Evolutionary conservation across 1,284 basidiomycete species (phyloP).

Genomic region (Volvariella volvacea): DNA sequence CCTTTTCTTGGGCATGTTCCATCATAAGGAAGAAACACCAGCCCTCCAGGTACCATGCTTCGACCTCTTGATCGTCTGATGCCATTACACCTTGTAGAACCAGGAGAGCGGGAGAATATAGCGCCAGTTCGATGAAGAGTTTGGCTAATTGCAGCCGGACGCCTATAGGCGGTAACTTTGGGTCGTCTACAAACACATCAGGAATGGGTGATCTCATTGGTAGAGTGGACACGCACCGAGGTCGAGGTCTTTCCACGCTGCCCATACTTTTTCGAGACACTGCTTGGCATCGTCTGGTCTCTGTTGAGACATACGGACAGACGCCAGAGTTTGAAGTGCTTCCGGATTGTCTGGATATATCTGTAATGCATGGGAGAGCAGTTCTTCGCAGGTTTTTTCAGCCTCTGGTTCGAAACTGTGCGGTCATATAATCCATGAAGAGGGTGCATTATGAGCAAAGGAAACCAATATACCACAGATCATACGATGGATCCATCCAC

Average conservation of each 20-base stretch:
- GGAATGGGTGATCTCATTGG: not conserved
- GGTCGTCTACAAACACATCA: constrained; percentile 59
- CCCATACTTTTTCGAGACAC: constrained; percentile 67
- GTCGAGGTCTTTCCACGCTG: constrained; percentile 69
- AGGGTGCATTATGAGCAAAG: not conserved
- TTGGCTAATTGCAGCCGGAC: constrained; percentile 74
- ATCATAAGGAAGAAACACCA: constrained; percentile 87
- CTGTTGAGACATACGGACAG: constrained; percentile 85
- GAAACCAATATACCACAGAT: constrained; percentile 67
- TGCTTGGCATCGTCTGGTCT: constrained; percentile 73
- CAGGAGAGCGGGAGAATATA: constrained; percentile 65
- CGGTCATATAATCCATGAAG: constrained; percentile 4
- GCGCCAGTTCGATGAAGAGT: constrained; percentile 76
- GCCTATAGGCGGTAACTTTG: constrained; percentile 67
- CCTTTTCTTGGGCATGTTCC: constrained; percentile 55
- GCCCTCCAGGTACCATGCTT: constrained; percentile 93
- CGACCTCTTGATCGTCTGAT: constrained; percentile 82
- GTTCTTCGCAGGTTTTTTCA: constrained; percentile 74
- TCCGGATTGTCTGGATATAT: constrained; percentile 76
- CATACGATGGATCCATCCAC: constrained; percentile 87
- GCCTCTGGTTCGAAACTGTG: constrained; percentile 75
- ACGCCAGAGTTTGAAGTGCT: constrained; percentile 77
- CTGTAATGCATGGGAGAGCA: constrained; percentile 68
- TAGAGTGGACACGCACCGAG: constrained; percentile 35
- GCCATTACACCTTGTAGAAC: constrained; percentile 78